Conservation (phyloP, 2,329 filamentous ascomycete genomes). For the Triangularia verruculosa region DNA sequence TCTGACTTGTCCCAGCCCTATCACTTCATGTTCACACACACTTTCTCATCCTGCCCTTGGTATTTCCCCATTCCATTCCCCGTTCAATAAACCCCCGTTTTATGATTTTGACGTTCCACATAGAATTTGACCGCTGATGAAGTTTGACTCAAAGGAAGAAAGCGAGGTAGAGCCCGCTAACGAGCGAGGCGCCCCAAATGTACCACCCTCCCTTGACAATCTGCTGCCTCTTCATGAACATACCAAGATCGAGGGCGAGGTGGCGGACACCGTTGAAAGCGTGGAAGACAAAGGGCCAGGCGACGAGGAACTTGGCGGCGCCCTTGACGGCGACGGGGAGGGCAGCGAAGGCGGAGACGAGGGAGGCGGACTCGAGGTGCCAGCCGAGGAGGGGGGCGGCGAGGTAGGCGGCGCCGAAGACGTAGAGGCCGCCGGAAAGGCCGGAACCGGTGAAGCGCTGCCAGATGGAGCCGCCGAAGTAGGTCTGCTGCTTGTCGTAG, state of each 20-base stretch:
- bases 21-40: background rate
- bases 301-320: slow-evolving; percentile 51
- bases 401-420: slow-evolving; percentile 78
- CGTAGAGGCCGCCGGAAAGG: slow-evolving; percentile 72
- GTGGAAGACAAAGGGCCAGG: slow-evolving; percentile 61
- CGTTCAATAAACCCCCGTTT: background rate
- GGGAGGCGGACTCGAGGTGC: slow-evolving; percentile 57
- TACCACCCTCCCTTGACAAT: slow-evolving; percentile 46
- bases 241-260: slow-evolving; percentile 50
- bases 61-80: slow-evolving; percentile 4
- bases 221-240: slow-evolving; percentile 47
- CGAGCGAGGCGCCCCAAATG: slow-evolving; percentile 46
- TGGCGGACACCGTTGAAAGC: slow-evolving; percentile 55
- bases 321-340: slow-evolving; percentile 60
- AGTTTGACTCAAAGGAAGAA: slow-evolving; percentile 37
- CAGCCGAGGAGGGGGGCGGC: slow-evolving; percentile 69
- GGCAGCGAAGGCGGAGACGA: slow-evolving; percentile 59
- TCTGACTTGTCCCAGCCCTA: background rate
- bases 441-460: slow-evolving; percentile 80
- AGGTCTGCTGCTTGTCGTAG: slow-evolving; percentile 85
- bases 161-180: slow-evolving; percentile 45
- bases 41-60: background rate
- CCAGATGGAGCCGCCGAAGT: slow-evolving; percentile 67
- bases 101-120: background rate
- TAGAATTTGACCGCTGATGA: background rate